Conservation (phyloP, 2,329 filamentous ascomycete species). For the Lachnellula occidentalis region DNA sequence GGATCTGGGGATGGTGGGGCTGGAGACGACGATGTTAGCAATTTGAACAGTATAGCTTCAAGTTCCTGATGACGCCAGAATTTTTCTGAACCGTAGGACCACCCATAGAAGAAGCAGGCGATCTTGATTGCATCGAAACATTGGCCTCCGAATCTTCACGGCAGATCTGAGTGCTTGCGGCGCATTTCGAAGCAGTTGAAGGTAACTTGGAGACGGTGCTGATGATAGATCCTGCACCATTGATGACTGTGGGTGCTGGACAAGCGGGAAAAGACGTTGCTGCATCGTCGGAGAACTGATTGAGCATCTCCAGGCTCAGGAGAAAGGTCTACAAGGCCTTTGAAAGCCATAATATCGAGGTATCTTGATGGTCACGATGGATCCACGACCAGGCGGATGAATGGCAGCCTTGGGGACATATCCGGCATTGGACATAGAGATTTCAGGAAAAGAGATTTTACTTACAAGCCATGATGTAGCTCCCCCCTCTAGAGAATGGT, state of each 20-base stretch:
- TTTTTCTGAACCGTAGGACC: constrained; percentile 15
- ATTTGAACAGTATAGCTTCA: constrained; percentile 16
- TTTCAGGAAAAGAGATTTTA: constrained; percentile 17
- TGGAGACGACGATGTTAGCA: constrained; percentile 48
- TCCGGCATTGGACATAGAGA: constrained; percentile 7
- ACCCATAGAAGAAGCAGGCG: constrained; percentile 20
- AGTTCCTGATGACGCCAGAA: constrained; percentile 16
- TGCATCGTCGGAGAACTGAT: constrained; percentile 4
- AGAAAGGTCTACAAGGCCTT: constrained; percentile 7
- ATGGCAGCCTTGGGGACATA: constrained; percentile 18
- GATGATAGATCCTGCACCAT: constrained; percentile 24
- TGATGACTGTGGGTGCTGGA: constrained; percentile 16
- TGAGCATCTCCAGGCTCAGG: constrained; percentile 1
- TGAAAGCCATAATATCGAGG: constrained; percentile 9
- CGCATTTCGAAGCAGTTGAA: constrained; percentile 26
- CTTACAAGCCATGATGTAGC: constrained; percentile 36
- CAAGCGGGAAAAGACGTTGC: constrained; percentile 6
- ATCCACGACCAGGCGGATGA: constrained; percentile 22
- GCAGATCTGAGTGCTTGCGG: constrained; percentile 18
- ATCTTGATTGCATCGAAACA: constrained; percentile 16
- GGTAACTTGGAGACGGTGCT: constrained; percentile 21
- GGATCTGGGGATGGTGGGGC: constrained; percentile 52
- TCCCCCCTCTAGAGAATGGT: constrained; percentile 17
- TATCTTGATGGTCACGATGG: constrained; percentile 18
- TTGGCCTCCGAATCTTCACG: constrained; percentile 7